These are phyloP conservation scores for Colletotrichum tanaceti DNA, from an alignment of 2,329 filamentous ascomycete genomes.

Conservation along the genomic window DNA sequence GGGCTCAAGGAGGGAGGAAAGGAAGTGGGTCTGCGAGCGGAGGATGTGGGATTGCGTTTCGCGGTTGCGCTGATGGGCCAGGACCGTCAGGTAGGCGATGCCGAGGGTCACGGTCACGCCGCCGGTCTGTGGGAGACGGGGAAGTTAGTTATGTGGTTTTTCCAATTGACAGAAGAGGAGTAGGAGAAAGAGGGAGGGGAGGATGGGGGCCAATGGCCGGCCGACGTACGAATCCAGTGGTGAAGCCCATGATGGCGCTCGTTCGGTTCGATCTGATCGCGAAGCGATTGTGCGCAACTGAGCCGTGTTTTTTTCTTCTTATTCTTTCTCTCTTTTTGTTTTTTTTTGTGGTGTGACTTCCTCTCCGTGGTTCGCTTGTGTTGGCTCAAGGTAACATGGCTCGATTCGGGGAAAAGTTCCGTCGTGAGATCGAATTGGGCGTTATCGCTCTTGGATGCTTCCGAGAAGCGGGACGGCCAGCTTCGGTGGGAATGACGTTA, in stretches of 20 bases:
- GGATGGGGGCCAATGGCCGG: background rate
- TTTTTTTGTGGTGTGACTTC: background rate
- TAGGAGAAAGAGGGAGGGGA: background rate
- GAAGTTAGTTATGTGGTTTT: conserved; percentile 1
- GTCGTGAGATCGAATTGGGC: conserved; percentile 29
- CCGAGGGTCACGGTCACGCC: conserved; percentile 81
- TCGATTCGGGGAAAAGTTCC: conserved; percentile 7
- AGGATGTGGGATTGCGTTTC: conserved; percentile 67
- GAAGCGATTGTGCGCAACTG: conserved; percentile 23
- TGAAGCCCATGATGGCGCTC: conserved; percentile 72
- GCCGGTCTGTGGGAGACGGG: conserved; percentile 66
- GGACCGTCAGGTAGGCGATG: conserved; percentile 76
- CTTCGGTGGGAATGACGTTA: conserved; percentile 38
- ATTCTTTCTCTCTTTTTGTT: too few species aligned
- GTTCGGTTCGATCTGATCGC: conserved; percentile 7
- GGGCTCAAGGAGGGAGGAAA: conserved; percentile 65
- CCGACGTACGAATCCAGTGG: conserved; percentile 75
- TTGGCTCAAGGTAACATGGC: conserved; percentile 37
- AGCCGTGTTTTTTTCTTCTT: conserved; percentile 1
- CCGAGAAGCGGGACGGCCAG: conserved; percentile 32
- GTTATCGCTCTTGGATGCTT: conserved; percentile 16
- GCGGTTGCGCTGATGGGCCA: conserved; percentile 77
- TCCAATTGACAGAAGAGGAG: background rate
- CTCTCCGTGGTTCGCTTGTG: conserved; percentile 2
- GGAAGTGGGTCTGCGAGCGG: conserved; percentile 65